Conservation (phyloP, 2,329 filamentous ascomycete genomes). For the Nakataea oryzae region DNA sequence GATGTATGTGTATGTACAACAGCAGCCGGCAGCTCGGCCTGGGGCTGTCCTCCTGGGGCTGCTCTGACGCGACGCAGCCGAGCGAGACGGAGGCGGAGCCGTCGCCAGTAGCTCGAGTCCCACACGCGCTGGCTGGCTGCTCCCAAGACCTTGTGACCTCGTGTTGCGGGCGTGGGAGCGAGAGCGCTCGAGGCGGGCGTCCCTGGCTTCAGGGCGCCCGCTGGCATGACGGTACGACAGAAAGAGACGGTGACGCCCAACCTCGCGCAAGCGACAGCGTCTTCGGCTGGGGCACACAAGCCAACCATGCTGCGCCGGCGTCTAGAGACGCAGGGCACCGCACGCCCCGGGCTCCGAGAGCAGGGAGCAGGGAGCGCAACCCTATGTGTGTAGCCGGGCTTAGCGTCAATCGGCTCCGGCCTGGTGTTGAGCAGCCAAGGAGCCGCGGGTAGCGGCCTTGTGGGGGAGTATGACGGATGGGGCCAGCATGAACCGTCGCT, state of each 20-base stretch:
- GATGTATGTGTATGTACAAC: no score
- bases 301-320: neutral
- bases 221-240: neutral
- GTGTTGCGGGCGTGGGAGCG: slow-evolving; percentile 1
- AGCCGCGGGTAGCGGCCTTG: neutral
- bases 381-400: no score
- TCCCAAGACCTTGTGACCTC: slow-evolving; percentile 1
- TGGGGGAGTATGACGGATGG: neutral
- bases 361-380: no score
- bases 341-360: neutral
- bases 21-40: no score
- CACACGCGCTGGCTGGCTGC: neutral
- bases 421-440: no score
- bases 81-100: neutral
- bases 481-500: neutral
- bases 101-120: neutral
- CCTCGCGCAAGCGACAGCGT: neutral
- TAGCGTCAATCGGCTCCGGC: no score
- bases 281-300: neutral
- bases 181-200: neutral
- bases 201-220: neutral
- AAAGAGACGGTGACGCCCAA: slow-evolving; percentile 1
- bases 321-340: neutral
- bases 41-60: no score
- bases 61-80: neutral